Base-by-base conservation (phyloP, 768 basidiomycete genomes). In the Psilocybe azurescens region DNA sequence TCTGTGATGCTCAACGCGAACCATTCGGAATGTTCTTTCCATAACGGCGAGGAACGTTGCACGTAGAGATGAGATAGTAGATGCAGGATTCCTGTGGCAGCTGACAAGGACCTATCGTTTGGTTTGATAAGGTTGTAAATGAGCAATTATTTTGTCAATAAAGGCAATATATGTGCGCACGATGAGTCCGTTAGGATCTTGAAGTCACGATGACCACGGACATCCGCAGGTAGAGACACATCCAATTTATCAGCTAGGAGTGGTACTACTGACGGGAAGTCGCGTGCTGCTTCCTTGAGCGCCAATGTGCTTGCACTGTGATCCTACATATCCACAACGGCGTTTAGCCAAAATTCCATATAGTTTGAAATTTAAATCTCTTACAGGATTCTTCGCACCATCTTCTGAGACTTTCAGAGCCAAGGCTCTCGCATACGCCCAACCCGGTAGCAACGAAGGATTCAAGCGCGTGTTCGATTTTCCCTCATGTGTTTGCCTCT, bases 11-110 rank as follows among this genome's bases (percentile, higher is more conserved):
- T 88, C n/a, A 77, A 73, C 1, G 83, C 69, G 67, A 97, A 87
- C 95, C 95, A 98, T 0, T 81, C 71, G 1, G 83, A 69, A 33
- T 83, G 78, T 13, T 89, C 87, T 78, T 96, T 98, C 95, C 95
- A 99, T 2, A 97, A 72, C 0, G 87, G 72, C 8, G 76, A 80
- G 0, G 93, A 91, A 6, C 94, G 89, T 47, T 90, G 86, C 3
- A 84, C 92, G 72, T 99, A 99, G 24, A 98, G 85, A 69, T 95
- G 93, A 0, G 93, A 91, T 3, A 98, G 83, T 8, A 97, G 84
- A 65, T 97, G 90, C 0, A 94, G 76, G 2, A 84, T 72, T 0
- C 83, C 82, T 8, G 79, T 74, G 29, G 83, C 70, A 14, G 78
- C 71, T 0, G 77, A 69, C 16, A 84, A 70, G 57, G 70, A 73